These are phyloP conservation scores for Aspergillus arachidicola DNA, from an alignment of 2,329 filamentous ascomycete species.

Conservation along the genomic window DNA sequence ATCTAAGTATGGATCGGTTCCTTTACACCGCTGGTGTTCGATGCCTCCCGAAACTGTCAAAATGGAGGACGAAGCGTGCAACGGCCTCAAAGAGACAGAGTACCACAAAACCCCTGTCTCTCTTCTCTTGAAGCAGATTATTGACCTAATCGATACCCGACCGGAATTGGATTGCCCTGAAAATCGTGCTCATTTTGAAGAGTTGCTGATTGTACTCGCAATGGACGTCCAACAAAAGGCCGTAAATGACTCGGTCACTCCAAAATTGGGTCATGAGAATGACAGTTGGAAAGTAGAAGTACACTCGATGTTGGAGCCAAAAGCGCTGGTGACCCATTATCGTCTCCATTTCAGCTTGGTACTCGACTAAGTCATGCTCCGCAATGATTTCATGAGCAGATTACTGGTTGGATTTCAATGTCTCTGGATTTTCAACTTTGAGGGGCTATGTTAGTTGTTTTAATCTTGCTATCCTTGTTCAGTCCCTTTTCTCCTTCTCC, in stretches of 20 bases:
- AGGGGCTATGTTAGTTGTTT: neutral
- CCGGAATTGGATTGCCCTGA: slow-evolving; percentile 24
- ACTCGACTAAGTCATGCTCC: slow-evolving; percentile 10
- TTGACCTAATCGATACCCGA: slow-evolving; percentile 15
- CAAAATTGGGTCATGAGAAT: slow-evolving; percentile 5
- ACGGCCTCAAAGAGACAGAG: slow-evolving; percentile 11
- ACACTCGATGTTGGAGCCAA: neutral
- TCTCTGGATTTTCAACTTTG: neutral
- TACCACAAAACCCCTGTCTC: slow-evolving; percentile 17
- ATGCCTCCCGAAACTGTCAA: slow-evolving; percentile 13
- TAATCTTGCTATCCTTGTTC: neutral
- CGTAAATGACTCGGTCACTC: neutral
- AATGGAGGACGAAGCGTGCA: slow-evolving; percentile 5
- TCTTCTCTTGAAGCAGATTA: slow-evolving; percentile 15
- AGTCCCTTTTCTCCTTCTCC: neutral
- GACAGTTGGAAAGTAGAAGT: slow-evolving; percentile 11
- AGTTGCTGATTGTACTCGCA: slow-evolving; percentile 17
- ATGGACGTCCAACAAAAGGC: slow-evolving; percentile 6
- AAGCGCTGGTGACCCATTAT: slow-evolving; percentile 1
- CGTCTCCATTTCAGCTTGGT: slow-evolving; percentile 14
- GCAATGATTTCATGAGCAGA: neutral
- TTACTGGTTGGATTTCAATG: neutral
- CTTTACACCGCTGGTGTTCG: slow-evolving; percentile 4
- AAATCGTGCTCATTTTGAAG: slow-evolving; percentile 20
- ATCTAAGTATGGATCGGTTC: neutral